phyloP scores from a whole-genome alignment of 2,329 filamentous ascomycete genomes.

The Beauveria sp. region DNA sequence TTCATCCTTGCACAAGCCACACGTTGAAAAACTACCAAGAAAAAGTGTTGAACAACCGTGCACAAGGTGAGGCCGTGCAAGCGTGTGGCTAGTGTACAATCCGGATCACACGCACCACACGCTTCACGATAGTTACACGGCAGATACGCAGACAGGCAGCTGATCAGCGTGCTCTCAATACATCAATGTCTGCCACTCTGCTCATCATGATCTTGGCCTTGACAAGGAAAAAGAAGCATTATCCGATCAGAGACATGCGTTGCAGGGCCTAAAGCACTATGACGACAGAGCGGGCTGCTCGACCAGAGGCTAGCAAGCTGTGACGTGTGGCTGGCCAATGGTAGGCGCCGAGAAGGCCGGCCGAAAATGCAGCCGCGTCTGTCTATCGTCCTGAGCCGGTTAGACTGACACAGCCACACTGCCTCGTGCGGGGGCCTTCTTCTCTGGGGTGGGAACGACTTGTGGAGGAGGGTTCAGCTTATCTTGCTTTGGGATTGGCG shows the following conservation, averaged over 20 bases:
- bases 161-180: neutral
- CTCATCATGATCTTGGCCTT: neutral
- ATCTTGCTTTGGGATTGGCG: neutral
- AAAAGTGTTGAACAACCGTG: no score
- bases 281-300: conserved; percentile 9
- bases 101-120: neutral
- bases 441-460: neutral
- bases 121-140: neutral
- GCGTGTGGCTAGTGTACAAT: neutral
- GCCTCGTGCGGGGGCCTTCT: neutral
- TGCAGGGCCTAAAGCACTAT: conserved; percentile 8
- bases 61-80: neutral
- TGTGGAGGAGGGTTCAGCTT: no score
- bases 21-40: neutral
- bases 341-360: neutral
- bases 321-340: neutral
- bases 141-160: neutral
- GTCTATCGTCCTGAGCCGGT: neutral
- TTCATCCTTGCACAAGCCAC: neutral
- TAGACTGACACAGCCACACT: conserved; percentile 4
- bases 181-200: neutral
- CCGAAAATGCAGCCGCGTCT: conserved; percentile 4
- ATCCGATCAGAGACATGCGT: conserved; percentile 11
- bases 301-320: neutral
- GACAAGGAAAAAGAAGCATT: neutral